Percentiles rank a stretch among this genome's conserved stretches.
Evolutionary conservation across 805 yeast species (phyloP).

Genomic region (Barnettozyma californica): DNA sequence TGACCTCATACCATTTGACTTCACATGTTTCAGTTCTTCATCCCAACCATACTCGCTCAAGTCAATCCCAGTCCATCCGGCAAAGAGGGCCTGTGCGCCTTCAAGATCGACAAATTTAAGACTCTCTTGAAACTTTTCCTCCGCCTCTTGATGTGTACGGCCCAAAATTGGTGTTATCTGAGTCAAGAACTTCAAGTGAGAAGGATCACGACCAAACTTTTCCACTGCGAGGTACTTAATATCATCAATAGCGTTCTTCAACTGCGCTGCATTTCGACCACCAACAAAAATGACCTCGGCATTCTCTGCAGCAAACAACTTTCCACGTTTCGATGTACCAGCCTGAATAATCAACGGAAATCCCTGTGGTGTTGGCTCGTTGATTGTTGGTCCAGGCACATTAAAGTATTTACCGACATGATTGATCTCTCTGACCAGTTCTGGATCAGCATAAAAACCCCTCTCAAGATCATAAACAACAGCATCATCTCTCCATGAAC

Average conservation of each 20-base stretch:
- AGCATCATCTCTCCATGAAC: neutral
- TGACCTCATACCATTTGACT: neutral
- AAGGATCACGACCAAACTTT: conserved; percentile 29
- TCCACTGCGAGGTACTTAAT: conserved; percentile 22
- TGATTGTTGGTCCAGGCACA: conserved; percentile 28
- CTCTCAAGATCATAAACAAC: neutral
- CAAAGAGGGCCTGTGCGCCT: conserved; percentile 34
- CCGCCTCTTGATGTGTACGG: conserved; percentile 35
- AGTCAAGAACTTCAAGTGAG: conserved; percentile 30
- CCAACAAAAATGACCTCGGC: conserved; percentile 36
- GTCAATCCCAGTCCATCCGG: conserved; percentile 39
- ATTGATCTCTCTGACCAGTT: conserved; percentile 31
- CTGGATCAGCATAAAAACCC: conserved; percentile 24
- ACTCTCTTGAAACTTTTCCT: conserved; percentile 17
- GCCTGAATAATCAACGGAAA: conserved; percentile 39
- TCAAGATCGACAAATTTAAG: conserved; percentile 27
- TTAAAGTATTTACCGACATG: conserved; percentile 32
- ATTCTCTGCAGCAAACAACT: conserved; percentile 36
- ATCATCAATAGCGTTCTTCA: conserved; percentile 12
- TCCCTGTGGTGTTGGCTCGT: conserved; percentile 37
- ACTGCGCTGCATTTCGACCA: conserved; percentile 26
- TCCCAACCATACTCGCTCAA: conserved; percentile 34
- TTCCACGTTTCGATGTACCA: conserved; percentile 35
- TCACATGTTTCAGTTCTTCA: neutral
- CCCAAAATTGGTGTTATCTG: conserved; percentile 30